A percentile compares a stretch with the other conserved stretches of the same genome.
Conservation (phyloP, 257 asterid species). For the Solanum chiquidenum region DNA sequence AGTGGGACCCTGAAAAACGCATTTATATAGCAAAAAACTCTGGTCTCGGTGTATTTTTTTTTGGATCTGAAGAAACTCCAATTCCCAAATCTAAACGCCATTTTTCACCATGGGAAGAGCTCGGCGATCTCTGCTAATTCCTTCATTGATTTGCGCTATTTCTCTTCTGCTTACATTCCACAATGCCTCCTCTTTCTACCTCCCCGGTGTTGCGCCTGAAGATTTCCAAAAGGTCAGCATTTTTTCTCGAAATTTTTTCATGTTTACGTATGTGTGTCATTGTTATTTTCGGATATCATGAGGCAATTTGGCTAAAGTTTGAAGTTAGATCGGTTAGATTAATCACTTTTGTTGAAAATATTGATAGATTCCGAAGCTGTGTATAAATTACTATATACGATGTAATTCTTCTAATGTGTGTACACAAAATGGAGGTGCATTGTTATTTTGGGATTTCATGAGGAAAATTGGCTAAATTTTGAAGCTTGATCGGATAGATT, state of each 20-base stretch:
- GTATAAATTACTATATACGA: neutral
- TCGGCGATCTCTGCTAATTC: slow-evolving; percentile 7
- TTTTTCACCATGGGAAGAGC: slow-evolving; percentile 1
- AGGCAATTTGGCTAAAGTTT: neutral
- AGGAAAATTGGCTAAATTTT: neutral
- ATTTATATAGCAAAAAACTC: neutral
- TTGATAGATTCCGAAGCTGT: neutral
- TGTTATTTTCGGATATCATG: neutral
- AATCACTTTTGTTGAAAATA: neutral
- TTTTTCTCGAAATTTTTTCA: neutral
- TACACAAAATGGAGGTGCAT: neutral
- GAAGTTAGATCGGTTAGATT: neutral
- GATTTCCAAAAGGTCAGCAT: slow-evolving; percentile 43
- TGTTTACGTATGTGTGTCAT: neutral
- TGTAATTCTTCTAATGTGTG: no score
- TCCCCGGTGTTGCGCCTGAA: slow-evolving; percentile 84
- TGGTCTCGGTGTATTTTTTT: neutral
- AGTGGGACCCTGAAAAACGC: neutral
- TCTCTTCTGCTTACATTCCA: slow-evolving; percentile 33
- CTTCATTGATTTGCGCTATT: neutral
- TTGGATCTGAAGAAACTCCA: slow-evolving; percentile 1
- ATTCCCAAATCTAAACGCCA: neutral
- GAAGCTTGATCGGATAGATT: neutral
- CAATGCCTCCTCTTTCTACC: slow-evolving; percentile 51
- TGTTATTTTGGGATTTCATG: neutral